These are phyloP conservation scores for Thyridium curvatum DNA, from an alignment of 2,329 filamentous ascomycete genomes.

Conservation along the genomic window DNA sequence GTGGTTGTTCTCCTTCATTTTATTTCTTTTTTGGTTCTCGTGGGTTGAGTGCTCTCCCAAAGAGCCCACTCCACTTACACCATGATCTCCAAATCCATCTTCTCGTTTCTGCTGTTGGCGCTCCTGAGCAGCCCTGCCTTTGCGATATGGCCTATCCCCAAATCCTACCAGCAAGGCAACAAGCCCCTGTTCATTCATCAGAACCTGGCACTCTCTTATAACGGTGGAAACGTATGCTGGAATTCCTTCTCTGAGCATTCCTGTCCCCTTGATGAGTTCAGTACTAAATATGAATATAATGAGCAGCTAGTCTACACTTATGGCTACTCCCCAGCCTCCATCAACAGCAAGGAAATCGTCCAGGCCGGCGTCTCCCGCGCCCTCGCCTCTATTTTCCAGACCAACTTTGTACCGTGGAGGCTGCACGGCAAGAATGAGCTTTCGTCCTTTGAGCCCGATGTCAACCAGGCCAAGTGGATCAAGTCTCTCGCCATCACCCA, in stretches of 20 bases:
- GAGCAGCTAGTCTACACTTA: constrained; percentile 42
- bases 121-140: constrained; percentile 29
- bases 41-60: no score
- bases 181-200: constrained; percentile 47
- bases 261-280: constrained; percentile 10
- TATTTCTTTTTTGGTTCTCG: no score
- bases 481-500: constrained; percentile 57
- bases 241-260: constrained; percentile 19
- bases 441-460: constrained; percentile 57
- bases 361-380: constrained; percentile 52
- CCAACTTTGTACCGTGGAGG: constrained; percentile 73
- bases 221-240: constrained; percentile 49
- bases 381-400: constrained; percentile 56
- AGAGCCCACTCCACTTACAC: no score
- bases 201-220: constrained; percentile 49
- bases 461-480: constrained; percentile 41
- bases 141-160: constrained; percentile 55
- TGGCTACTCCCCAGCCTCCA: constrained; percentile 32
- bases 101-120: constrained; percentile 30
- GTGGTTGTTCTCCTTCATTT: no score
- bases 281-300: constrained; percentile 24
- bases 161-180: constrained; percentile 43
- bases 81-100: constrained; percentile 7
- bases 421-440: constrained; percentile 55
- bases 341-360: constrained; percentile 46